Base-by-base conservation (phyloP, 345 rosid genomes). In the Alliaria petiolata region DNA sequence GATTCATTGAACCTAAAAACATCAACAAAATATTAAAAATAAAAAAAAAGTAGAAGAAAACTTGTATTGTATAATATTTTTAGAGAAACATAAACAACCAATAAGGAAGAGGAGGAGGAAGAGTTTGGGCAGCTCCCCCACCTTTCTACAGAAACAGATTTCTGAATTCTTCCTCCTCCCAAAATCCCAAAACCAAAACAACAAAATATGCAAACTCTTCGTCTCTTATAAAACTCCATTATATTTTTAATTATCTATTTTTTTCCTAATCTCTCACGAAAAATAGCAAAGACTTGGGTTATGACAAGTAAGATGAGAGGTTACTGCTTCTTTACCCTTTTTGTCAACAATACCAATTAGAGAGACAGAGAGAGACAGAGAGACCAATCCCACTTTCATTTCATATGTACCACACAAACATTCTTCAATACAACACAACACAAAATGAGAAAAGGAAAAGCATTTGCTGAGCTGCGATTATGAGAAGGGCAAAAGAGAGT, bases 271-370 rank as follows among this genome's bases (percentile, higher is more conserved):
- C 45, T 40, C 69, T 71, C 43, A 33, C 10, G 33, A 4, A 72
- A 72, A 72, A 72, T 72, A 72, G 77, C 50, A 72, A 64, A 64
- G n/a, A n/a, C n/a, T n/a, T n/a, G n/a, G n/a, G 3, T 45, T 65
- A 46, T 30, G 13, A 65, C n/a, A n/a, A n/a, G n/a, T 55, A 16
- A 64, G 43, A 72, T 3, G 71, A 72, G 71, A 72, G 71, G 77
- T 4, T 46, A 30, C 35, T 55, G 40, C 51, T 55, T 36, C 46
- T 46, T 55, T 72, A 65, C 71, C 58, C 4, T 55, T 70, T 72
- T 72, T 63, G 53, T 45, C 44, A 64, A 36, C 15, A 45, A 25
- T 52, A 5, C 35, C n/a, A 51, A 51, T 3, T 11, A n/a, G 2
- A n/a, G 35, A 59, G 11, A n/a, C n/a, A n/a, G n/a, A n/a, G n/a